Conservation (phyloP, 352 stramenopile genomes). For the Phytophthora vignae region DNA sequence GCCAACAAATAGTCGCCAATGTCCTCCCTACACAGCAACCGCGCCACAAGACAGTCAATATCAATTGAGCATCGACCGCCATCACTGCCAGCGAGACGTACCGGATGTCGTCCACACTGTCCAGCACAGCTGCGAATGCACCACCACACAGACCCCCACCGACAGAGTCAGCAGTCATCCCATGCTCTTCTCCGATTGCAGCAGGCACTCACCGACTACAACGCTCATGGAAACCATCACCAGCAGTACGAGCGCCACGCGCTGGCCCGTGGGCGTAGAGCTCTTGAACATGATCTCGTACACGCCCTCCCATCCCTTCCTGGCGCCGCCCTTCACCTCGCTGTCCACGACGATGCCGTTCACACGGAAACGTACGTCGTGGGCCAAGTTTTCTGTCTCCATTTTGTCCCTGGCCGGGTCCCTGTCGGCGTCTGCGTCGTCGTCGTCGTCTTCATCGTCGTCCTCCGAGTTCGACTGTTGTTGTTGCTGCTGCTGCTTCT, state of each 20-base stretch:
- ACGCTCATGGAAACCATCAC: constrained; percentile 81
- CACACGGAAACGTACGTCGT: constrained; percentile 72
- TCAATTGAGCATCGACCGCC: not conserved
- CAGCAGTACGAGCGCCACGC: constrained; percentile 65
- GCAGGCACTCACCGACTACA: constrained; percentile 51
- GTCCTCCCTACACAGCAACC: constrained; percentile 49
- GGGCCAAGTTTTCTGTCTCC: constrained; percentile 21
- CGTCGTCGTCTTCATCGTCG: constrained; percentile 18
- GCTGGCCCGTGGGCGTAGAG: constrained; percentile 63
- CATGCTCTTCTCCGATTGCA: constrained; percentile 3
- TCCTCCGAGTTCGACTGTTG: constrained; percentile 19
- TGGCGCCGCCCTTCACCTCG: constrained; percentile 71
- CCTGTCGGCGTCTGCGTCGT: constrained; percentile 30
- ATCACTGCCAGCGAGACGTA: constrained; percentile 37
- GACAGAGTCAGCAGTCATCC: constrained; percentile 3
- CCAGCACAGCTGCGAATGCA: constrained; percentile 65
- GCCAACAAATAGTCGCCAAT: constrained; percentile 77
- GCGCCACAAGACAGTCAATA: not conserved
- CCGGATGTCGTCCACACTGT: constrained; percentile 74
- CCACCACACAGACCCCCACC: constrained; percentile 29
- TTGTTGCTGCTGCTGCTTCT: constrained; percentile 18
- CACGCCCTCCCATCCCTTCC: constrained; percentile 56
- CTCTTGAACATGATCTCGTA: constrained; percentile 80
- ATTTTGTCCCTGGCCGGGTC: constrained; percentile 31
- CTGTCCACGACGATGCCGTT: constrained; percentile 80